Percentiles rank a stretch among this genome's conserved stretches.
Evolutionary conservation across 2,329 filamentous ascomycete genomes (phyloP).

Genomic region (Fusarium sacchari): DNA sequence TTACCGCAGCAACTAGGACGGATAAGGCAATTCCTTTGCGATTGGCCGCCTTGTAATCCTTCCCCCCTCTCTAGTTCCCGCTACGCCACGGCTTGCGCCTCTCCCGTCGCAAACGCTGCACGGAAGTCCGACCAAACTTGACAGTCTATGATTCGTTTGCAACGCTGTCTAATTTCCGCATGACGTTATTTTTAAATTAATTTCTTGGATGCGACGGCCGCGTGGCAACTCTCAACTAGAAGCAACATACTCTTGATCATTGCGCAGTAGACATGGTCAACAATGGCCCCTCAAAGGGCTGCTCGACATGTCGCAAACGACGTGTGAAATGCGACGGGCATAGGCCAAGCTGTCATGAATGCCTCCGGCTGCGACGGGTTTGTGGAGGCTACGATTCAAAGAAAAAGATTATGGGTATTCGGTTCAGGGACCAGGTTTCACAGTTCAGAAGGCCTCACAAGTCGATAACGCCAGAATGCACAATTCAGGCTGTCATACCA

Average conservation of each 20-base stretch:
- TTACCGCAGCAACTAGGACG: not conserved
- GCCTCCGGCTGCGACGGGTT: not conserved
- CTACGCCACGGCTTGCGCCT: not conserved
- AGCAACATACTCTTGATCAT: not conserved
- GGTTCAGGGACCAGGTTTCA: not conserved
- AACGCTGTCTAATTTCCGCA: not conserved
- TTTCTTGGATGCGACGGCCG: not conserved
- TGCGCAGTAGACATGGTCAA: not conserved
- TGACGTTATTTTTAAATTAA: rapidly evolving
- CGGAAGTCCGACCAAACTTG: not conserved
- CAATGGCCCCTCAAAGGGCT: not conserved
- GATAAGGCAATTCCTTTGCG: not conserved
- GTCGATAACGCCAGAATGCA: rapidly evolving
- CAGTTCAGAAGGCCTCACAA: not conserved
- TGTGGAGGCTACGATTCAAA: not conserved
- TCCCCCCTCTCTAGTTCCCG: not conserved
- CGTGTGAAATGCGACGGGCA: not conserved
- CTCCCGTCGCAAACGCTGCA: not conserved
- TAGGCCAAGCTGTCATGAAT: not conserved
- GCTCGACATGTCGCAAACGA: not conserved
- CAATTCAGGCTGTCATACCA: not conserved
- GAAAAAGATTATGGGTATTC: not conserved
- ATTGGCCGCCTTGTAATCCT: not conserved
- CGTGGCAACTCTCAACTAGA: not conserved
- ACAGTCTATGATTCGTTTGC: not conserved